Evolutionary conservation across 768 basidiomycete species (phyloP).

Genomic region (Glaciozyma martinii): DNA sequence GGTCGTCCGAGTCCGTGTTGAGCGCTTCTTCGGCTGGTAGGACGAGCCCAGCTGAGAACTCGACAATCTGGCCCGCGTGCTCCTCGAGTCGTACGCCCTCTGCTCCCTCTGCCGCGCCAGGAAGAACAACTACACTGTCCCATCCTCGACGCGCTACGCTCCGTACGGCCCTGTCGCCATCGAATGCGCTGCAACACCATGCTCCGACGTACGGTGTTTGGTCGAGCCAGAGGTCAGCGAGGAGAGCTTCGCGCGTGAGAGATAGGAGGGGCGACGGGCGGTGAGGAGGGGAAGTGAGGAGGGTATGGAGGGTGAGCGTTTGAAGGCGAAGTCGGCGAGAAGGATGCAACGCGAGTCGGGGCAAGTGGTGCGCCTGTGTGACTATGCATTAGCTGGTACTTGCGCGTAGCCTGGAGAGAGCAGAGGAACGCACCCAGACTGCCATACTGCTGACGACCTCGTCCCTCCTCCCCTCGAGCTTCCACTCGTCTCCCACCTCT

Average conservation of each 20-base stretch:
- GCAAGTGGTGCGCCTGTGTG: constrained; percentile 73
- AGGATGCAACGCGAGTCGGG: constrained; percentile 68
- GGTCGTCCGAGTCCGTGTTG: not conserved
- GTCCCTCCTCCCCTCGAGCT: constrained; percentile 37
- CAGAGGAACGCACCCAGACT: constrained; percentile 67
- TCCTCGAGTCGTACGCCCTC: constrained; percentile 21
- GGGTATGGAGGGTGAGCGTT: constrained; percentile 54
- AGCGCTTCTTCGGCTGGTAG: not conserved
- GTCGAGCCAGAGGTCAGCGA: constrained; percentile 46
- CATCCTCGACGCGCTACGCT: constrained; percentile 40
- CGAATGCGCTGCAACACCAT: constrained; percentile 64
- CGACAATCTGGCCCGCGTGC: constrained; percentile 14
- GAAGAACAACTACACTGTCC: constrained; percentile 5
- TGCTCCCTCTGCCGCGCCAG: not conserved
- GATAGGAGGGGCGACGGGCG: constrained; percentile 38
- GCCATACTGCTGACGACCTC: constrained; percentile 58
- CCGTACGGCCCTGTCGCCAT: constrained; percentile 59
- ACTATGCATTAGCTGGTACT: not conserved
- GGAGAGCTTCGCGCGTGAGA: constrained; percentile 49
- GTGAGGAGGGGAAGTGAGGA: constrained; percentile 52
- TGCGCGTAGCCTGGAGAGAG: not conserved
- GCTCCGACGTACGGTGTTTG: constrained; percentile 57
- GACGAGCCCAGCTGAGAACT: constrained; percentile 14
- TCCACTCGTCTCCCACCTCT: constrained; percentile 40
- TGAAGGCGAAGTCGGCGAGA: constrained; percentile 63